A percentile compares a stretch with the other conserved stretches of the same genome.
phyloP scores from a whole-genome alignment of 495 filamentous ascomycete species.

The Penicillium alfredii region DNA sequence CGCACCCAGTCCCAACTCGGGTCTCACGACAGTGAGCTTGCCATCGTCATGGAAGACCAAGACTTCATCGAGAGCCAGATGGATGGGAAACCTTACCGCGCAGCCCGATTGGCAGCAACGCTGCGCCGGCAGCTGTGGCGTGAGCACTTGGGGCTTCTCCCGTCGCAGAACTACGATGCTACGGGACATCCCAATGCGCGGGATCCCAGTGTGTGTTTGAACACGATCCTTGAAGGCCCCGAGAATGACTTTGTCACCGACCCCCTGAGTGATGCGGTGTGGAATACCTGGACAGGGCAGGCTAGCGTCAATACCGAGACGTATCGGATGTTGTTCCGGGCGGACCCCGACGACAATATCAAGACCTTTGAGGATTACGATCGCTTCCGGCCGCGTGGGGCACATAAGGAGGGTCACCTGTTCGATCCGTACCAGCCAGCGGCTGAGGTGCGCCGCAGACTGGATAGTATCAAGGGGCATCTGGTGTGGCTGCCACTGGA shows the following conservation, averaged over 20 bases:
- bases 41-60: slow-evolving; percentile 85
- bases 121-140: slow-evolving; percentile 84
- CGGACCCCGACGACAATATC: slow-evolving; percentile 86
- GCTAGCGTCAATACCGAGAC: slow-evolving; percentile 75
- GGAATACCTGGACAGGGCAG: slow-evolving; percentile 74
- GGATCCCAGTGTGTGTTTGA: slow-evolving; percentile 68
- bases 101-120: slow-evolving; percentile 70
- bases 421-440: slow-evolving; percentile 68
- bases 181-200: slow-evolving; percentile 71
- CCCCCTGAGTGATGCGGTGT: slow-evolving; percentile 72
- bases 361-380: slow-evolving; percentile 88
- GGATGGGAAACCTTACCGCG: slow-evolving; percentile 70
- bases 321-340: slow-evolving; percentile 86
- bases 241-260: slow-evolving; percentile 76
- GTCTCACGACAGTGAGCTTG: slow-evolving; percentile 85
- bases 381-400: slow-evolving; percentile 58
- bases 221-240: slow-evolving; percentile 56
- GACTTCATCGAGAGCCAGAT: slow-evolving; percentile 66
- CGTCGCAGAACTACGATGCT: slow-evolving; percentile 66
- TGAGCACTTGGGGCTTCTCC: slow-evolving; percentile 82
- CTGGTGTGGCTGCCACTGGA: slow-evolving; percentile 93
- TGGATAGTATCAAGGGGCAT: slow-evolving; percentile 80
- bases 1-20: slow-evolving; percentile 66
- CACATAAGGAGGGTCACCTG: slow-evolving; percentile 74
- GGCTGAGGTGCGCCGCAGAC: slow-evolving; percentile 62